Base-by-base conservation (phyloP, 2,329 filamentous ascomycete species). In the Chaetomium sp. region DNA sequence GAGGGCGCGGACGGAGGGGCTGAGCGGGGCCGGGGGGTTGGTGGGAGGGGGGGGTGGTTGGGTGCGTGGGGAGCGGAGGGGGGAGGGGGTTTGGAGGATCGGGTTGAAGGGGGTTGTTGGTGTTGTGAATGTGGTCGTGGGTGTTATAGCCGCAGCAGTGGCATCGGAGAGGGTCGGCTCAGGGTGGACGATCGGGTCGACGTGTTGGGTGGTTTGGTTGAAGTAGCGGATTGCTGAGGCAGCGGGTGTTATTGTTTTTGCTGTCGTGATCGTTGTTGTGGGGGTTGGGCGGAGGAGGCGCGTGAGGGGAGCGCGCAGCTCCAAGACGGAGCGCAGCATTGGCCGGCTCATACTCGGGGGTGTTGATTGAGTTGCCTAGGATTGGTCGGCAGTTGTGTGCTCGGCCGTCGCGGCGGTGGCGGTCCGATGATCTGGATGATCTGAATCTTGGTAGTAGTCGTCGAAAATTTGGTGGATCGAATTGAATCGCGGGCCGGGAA, bases 291-390 rank as follows among this genome's bases (percentile, higher is more conserved):
- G 73, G 69, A 74, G 74, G 67, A 79, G 70, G 14, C 69, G 69
- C 14, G 69, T 66, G 44, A 70, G 63, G 49, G 76, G 70, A 54
- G 74, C 71, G 64, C 79, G 76, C 52, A 84, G 76, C 75, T 85
- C 83, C 71, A 84, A 69, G 47, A 83, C 72, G 71, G 82, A 85
- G 74, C 81, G 80, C 63, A 86, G 76, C 59, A 88, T 72, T 61
- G 80, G 76, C 68, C 82, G 77, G 68, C 78, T 81, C 79, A 82
- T 82, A 51, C 37, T 19, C 19, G 19, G 46, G 51, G 36, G 1
- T 19, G 40, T 19, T 11, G 42, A 11, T 45, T 14, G 9, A 6
- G 36, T 19, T 10, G 35, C n/a, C 32, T 27, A 45, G 49, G 44
- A 58, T 55, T 58, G 56, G 34, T 34, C 41, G 7, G 45, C 33